These are phyloP conservation scores for Balamuthia mandrillaris DNA, from an alignment of 208 protist genomes.

Conservation along the genomic window DNA sequence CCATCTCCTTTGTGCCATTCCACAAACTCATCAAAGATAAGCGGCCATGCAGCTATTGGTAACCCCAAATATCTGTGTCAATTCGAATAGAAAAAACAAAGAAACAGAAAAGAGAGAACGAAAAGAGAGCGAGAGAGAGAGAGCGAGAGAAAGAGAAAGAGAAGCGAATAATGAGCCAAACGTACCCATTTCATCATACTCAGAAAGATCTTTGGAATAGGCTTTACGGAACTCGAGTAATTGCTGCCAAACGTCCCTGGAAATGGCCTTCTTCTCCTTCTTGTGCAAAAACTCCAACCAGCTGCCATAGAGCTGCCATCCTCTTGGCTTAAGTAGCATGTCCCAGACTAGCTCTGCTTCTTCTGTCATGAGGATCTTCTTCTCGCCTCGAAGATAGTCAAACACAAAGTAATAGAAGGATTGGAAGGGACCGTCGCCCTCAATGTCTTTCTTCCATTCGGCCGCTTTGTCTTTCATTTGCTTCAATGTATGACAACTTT, in stretches of 20 bases:
- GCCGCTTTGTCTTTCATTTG: background rate
- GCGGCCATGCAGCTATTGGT: background rate
- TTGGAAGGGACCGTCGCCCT: background rate
- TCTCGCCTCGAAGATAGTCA: background rate
- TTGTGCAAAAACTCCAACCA: background rate
- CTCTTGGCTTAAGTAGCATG: background rate
- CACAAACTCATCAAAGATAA: conserved; percentile 12
- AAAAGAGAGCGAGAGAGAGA: too few species aligned
- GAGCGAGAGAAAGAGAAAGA: too few species aligned
- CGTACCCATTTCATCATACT: conserved; percentile 13
- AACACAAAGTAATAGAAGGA: background rate
- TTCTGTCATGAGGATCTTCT: background rate
- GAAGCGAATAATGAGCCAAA: too few species aligned
- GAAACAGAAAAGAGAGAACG: too few species aligned
- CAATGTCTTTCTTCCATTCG: background rate
- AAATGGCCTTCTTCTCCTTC: background rate
- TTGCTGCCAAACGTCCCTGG: background rate
- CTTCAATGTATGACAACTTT: background rate
- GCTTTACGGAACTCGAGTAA: background rate
- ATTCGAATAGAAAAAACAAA: too few species aligned
- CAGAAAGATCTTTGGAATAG: background rate
- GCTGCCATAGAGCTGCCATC: background rate
- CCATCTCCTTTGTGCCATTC: conserved; percentile 18
- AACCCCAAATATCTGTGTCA: too few species aligned
- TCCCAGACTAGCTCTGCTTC: background rate